A percentile compares a stretch with the other conserved stretches of the same genome.
Evolutionary conservation across 2,329 filamentous ascomycete species (phyloP).

Genomic region (Nemania sp.): DNA sequence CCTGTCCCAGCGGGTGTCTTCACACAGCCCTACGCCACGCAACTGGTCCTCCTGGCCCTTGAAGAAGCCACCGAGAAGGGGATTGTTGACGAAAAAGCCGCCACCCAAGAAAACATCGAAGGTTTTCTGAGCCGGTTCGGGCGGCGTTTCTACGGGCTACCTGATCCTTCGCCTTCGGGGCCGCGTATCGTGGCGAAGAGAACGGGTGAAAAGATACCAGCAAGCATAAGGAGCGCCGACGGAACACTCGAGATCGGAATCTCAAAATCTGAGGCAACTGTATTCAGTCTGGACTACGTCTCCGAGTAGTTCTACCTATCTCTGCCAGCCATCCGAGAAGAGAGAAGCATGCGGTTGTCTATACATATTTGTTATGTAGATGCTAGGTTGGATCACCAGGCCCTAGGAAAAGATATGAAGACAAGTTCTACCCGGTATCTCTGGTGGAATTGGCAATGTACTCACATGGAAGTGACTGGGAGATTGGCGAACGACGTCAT

Average conservation of each 20-base stretch:
- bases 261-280: constrained; percentile 47
- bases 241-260: constrained; percentile 50
- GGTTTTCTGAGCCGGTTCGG: constrained; percentile 59
- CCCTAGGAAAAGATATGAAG: too few species aligned
- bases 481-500: constrained; percentile 4
- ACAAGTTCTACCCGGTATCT: too few species aligned
- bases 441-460: too few species aligned
- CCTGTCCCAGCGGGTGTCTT: constrained; percentile 73
- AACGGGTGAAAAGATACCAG: constrained; percentile 51
- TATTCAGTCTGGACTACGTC: constrained; percentile 47
- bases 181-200: constrained; percentile 61
- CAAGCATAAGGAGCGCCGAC: constrained; percentile 46
- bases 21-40: constrained; percentile 62
- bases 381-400: too few species aligned
- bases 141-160: constrained; percentile 57
- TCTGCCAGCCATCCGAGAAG: constrained; percentile 3
- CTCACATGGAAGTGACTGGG: too few species aligned
- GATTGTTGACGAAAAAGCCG: constrained; percentile 54
- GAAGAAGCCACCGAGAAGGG: constrained; percentile 63
- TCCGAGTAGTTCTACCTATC: constrained; percentile 26
- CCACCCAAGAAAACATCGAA: constrained; percentile 59
- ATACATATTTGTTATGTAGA: not conserved
- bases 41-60: constrained; percentile 66
- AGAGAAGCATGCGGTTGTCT: not conserved
- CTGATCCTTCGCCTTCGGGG: constrained; percentile 50